Conservation (phyloP, 75 land plant genomes). For the Pinus albicaulis region DNA sequence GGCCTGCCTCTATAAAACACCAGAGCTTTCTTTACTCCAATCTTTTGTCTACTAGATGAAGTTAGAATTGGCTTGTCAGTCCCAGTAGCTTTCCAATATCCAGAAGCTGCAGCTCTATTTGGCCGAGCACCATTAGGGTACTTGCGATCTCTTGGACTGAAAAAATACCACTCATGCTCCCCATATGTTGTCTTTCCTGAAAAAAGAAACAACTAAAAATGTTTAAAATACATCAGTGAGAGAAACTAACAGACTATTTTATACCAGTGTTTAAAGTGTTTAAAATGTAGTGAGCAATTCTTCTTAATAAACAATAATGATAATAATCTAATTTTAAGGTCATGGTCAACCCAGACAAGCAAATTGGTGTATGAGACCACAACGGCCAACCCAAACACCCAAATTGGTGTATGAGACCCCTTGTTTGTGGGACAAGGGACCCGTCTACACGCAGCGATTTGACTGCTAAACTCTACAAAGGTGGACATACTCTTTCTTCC, state of each 20-base stretch:
- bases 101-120: constrained; percentile 49
- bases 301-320: too few relatives aligned
- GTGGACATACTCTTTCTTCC: too few relatives aligned
- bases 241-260: not conserved
- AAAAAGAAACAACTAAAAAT: not conserved
- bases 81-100: constrained; percentile 69
- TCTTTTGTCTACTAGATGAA: constrained; percentile 29
- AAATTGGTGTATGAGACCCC: too few relatives aligned
- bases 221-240: not conserved
- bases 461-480: too few relatives aligned
- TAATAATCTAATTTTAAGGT: too few relatives aligned
- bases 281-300: too few relatives aligned
- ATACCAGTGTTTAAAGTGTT: not conserved
- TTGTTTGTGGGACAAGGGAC: too few relatives aligned
- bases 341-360: too few relatives aligned
- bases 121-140: constrained; percentile 53
- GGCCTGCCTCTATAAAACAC: constrained; percentile 56
- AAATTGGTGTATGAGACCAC: too few relatives aligned
- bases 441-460: too few relatives aligned
- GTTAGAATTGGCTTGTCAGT: constrained; percentile 49
- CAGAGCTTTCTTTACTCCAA: constrained; percentile 57
- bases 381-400: too few relatives aligned
- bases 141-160: constrained; percentile 54
- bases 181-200: constrained; percentile 45
- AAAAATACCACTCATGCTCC: constrained; percentile 59